A percentile compares a stretch with the other conserved stretches of the same genome.
Conservation (phyloP, 2,329 filamentous ascomycete species). For the Venturiaceae sp. region DNA sequence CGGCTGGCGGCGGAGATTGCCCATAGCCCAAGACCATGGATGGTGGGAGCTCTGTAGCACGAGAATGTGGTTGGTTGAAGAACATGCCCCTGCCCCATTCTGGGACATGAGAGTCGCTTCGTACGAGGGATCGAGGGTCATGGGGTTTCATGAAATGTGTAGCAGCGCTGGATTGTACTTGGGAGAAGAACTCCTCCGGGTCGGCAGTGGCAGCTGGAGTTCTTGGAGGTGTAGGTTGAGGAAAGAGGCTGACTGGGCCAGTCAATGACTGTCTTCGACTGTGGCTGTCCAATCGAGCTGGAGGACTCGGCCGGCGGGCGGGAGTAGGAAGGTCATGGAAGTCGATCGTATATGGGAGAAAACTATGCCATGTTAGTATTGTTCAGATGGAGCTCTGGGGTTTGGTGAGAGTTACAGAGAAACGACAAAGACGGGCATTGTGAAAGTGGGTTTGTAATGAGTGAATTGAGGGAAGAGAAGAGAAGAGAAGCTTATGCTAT, state of each 20-base stretch:
- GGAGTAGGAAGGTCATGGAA: slow-evolving; percentile 57
- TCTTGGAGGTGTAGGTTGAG: slow-evolving; percentile 27
- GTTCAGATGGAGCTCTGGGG: background rate
- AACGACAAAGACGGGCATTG: slow-evolving; percentile 51
- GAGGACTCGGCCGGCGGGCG: slow-evolving; percentile 15
- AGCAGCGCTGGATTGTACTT: slow-evolving; percentile 29
- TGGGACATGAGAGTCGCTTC: slow-evolving; percentile 65
- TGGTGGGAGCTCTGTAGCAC: slow-evolving; percentile 64
- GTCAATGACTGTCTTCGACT: slow-evolving; percentile 14
- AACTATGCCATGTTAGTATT: background rate
- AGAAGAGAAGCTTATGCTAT: background rate
- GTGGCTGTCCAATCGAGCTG: slow-evolving; percentile 25
- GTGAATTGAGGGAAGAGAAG: background rate
- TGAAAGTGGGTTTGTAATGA: background rate
- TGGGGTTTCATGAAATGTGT: slow-evolving; percentile 44
- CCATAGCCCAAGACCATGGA: slow-evolving; percentile 64
- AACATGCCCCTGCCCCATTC: slow-evolving; percentile 60
- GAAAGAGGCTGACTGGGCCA: slow-evolving; percentile 28
- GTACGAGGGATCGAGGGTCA: slow-evolving; percentile 46
- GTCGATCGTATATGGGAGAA: slow-evolving; percentile 53
- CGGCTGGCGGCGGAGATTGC: slow-evolving; percentile 31
- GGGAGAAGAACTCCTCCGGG: slow-evolving; percentile 37
- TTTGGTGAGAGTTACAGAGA: slow-evolving; percentile 41
- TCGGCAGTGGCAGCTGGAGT: slow-evolving; percentile 29
- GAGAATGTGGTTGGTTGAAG: slow-evolving; percentile 68